Base-by-base conservation (phyloP, 352 stramenopile species). In the Globisporangium lucens region DNA sequence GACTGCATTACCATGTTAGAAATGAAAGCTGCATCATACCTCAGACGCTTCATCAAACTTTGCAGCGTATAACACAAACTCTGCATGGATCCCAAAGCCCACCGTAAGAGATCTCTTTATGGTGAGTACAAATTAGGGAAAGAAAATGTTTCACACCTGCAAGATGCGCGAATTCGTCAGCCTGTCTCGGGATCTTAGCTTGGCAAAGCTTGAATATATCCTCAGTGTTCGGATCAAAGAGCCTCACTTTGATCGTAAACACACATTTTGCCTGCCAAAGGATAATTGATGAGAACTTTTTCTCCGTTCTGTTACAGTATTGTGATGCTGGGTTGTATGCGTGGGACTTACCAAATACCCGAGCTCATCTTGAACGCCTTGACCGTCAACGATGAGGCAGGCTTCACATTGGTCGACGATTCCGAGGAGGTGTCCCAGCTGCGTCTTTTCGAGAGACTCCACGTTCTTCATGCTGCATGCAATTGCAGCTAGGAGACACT, bases 401-500 rank as follows among this genome's bases (percentile, higher is more conserved):
- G 30, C 57, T 68, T 80, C 73, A 22, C 78, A 79, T 17, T 80
- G 68, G 20, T 66, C 59, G 59, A 90, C 79, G 53, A 89, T 66
- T 59, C 74, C 63, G 20, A 89, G 73, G 29, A 92, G 49, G 24
- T 65, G 46, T 15, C 68, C n/a, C 2, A 92, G 61, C 12, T 75
- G 61, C 3, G 35, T 60, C 12, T 64, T 76, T 20, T 85, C 76
- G 27, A 88, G 61, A 20, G 70, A 74, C 20, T 91, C 83, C 20
- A 93, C 75, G 22, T 67, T 77, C 22, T 71, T 76, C 73, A 93
- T 87, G 36, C 77, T 71, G 46, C 67, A 78, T 29, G 80, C 83
- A 10, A 93, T 73, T 30, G 83, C 78, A 65, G 83, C 82, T 33
- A 93, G 59, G 29, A 92, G 70, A 22, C 81, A 89, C 53, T 88